phyloP scores from a whole-genome alignment of 495 filamentous ascomycete species.

The Tuber microsphaerosporum region DNA sequence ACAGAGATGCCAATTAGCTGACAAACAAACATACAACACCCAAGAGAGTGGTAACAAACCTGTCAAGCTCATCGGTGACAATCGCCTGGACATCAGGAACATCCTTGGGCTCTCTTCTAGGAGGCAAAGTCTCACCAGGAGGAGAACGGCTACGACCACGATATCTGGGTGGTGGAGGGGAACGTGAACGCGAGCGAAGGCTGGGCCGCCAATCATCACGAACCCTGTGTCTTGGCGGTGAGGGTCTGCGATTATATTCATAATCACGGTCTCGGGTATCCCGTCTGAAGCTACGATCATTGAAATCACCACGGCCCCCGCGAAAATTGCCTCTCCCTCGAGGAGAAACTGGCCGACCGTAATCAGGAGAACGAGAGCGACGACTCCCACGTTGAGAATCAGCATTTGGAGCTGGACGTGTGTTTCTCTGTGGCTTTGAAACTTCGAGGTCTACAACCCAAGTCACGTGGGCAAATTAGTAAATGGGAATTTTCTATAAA shows the following conservation, averaged over 20 bases:
- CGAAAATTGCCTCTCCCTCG: conserved; percentile 41
- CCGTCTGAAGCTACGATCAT: conserved; percentile 30
- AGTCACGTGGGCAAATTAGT: conserved; percentile 20
- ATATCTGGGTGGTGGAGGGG: conserved; percentile 42
- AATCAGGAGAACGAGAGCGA: conserved; percentile 68
- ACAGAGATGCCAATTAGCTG: conserved; percentile 26
- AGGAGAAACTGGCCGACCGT: conserved; percentile 48
- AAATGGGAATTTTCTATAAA: background rate
- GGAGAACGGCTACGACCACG: conserved; percentile 56
- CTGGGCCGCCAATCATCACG: conserved; percentile 45
- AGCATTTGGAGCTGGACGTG: conserved; percentile 48
- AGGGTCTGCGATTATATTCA: conserved; percentile 57
- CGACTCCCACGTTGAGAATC: conserved; percentile 44
- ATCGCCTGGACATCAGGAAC: conserved; percentile 90
- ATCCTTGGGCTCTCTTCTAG: conserved; percentile 63
- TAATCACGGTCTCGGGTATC: conserved; percentile 52
- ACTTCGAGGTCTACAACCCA: conserved; percentile 72
- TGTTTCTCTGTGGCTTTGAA: conserved; percentile 78
- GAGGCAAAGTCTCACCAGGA: conserved; percentile 52
- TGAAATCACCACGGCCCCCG: conserved; percentile 31
- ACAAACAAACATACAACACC: background rate
- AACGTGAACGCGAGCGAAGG: conserved; percentile 43
- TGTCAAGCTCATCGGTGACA: conserved; percentile 68
- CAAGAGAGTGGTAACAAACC: conserved; percentile 45
- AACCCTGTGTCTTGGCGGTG: conserved; percentile 48